Base-by-base conservation (phyloP, 495 filamentous ascomycete species). In the Lentithecium fluviatile region DNA sequence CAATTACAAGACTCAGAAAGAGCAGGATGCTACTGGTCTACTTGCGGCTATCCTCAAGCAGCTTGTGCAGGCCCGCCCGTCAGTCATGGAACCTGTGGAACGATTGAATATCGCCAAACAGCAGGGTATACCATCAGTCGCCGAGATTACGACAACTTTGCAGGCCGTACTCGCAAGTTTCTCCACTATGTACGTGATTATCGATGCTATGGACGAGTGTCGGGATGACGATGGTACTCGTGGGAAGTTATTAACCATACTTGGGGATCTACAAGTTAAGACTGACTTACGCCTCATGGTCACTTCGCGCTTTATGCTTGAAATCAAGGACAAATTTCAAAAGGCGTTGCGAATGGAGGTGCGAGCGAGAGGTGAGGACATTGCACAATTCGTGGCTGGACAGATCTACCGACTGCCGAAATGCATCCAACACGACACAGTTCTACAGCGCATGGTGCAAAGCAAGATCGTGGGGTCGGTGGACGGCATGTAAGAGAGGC, bases 191-290 rank as follows among this genome's bases (percentile, higher is more conserved):
- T 77, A 75, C 56, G 65, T 82, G 40, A 58, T 82, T 19, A 55
- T 81, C 11, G 78, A 81, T 56, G 78, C 78, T 36, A 64, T 80
- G 5, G 77, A n/a, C 59, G 78, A 80, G 61, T 75, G 72, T 50
- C 37, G 43, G 48, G 56, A 46, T 19, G n/a, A 13, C 2, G 60
- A 74, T 58, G 56, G 45, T n/a, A 49, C 13, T 21, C 29, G 60
- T 1, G 43, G 34, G 8, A 29, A 47, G 11, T 64, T 77, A 55
- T 56, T 77, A 13, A 60, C 56, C 17, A 64, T 65, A 20, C 52
- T 78, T n/a, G 69, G 69, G 26, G 60, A 52, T 7, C 52, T 78
- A 19, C 73, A 76, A 21, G 47, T 23, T 1, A n/a, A 48, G 25
- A 34, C 13, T 34, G 45, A 64, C 20, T 45, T 70, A 21, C 72